Conservation (phyloP, 495 filamentous ascomycete species). For the Lophiostoma macrostomum region DNA sequence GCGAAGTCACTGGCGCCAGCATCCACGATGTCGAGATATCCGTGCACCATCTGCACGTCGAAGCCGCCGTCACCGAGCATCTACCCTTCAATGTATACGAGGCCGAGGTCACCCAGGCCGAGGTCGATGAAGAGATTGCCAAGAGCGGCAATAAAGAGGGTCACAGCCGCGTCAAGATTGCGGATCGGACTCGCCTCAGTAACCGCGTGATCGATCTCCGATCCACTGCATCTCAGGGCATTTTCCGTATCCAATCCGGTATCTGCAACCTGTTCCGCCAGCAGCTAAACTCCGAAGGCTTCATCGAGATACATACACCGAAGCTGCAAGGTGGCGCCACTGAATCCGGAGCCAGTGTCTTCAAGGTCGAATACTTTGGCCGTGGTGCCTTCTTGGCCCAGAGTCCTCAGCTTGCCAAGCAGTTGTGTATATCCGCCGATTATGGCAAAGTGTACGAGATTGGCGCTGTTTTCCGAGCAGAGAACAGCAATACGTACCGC, state of each 20-base stretch:
- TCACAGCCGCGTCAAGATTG: constrained; percentile 55
- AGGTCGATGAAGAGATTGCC: constrained; percentile 35
- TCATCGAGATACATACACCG: constrained; percentile 85
- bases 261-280: constrained; percentile 77
- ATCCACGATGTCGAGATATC: constrained; percentile 44
- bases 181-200: constrained; percentile 73
- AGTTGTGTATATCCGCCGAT: constrained; percentile 91
- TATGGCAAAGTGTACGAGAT: constrained; percentile 86
- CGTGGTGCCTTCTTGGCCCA: constrained; percentile 83
- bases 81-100: constrained; percentile 64
- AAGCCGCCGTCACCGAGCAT: constrained; percentile 54
- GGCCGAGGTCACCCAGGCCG: constrained; percentile 50
- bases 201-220: constrained; percentile 90
- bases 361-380: constrained; percentile 88
- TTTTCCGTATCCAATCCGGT: constrained; percentile 75
- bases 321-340: constrained; percentile 87
- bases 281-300: constrained; percentile 71
- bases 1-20: constrained; percentile 47
- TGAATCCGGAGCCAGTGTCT: constrained; percentile 91
- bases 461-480: constrained; percentile 89
- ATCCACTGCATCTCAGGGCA: constrained; percentile 82
- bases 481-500: constrained; percentile 93
- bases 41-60: constrained; percentile 52
- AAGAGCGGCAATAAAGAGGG: constrained; percentile 33
- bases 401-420: constrained; percentile 94